These are phyloP conservation scores for Euptelea pleiosperma DNA, from an alignment of 164 flowering plant species.

Conservation along the genomic window DNA sequence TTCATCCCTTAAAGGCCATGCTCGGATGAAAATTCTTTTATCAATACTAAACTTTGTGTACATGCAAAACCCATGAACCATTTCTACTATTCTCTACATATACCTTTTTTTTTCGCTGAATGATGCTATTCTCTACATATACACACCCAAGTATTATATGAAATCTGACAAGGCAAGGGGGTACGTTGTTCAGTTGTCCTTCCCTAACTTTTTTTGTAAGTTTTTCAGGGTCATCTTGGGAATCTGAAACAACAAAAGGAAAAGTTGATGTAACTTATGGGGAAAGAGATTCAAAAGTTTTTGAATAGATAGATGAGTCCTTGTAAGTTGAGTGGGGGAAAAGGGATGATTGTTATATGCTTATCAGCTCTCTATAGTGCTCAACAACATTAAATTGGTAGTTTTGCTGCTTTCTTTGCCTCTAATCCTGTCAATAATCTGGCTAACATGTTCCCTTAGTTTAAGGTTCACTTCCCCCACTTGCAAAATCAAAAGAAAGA, in stretches of 20 bases:
- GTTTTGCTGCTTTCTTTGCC: slow-evolving; percentile 20
- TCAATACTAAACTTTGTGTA: not conserved
- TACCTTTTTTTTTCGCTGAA: too few relatives aligned
- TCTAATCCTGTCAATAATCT: slow-evolving; percentile 34
- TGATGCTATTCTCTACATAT: too few relatives aligned
- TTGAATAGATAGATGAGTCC: not conserved
- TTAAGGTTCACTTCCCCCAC: slow-evolving; percentile 45
- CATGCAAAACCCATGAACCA: not conserved
- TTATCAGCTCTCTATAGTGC: slow-evolving; percentile 21
- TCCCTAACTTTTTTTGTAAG: slow-evolving; percentile 6
- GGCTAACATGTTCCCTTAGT: slow-evolving; percentile 36
- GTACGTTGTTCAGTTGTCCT: slow-evolving; percentile 8
- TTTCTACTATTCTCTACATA: not conserved
- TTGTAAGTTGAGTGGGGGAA: slow-evolving; percentile 17
- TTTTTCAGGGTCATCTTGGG: slow-evolving; percentile 15
- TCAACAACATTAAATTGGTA: slow-evolving; percentile 19
- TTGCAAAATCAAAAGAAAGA: slow-evolving; percentile 13
- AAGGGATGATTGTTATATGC: slow-evolving; percentile 14
- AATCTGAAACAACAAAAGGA: slow-evolving; percentile 7
- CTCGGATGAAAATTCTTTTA: too few relatives aligned
- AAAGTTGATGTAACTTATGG: slow-evolving; percentile 2
- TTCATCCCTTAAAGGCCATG: too few relatives aligned
- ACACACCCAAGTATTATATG: not conserved
- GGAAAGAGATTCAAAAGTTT: slow-evolving; percentile 4
- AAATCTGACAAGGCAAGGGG: not conserved